Conservation (phyloP, 768 basidiomycete species). For the Boletus huronensis region DNA sequence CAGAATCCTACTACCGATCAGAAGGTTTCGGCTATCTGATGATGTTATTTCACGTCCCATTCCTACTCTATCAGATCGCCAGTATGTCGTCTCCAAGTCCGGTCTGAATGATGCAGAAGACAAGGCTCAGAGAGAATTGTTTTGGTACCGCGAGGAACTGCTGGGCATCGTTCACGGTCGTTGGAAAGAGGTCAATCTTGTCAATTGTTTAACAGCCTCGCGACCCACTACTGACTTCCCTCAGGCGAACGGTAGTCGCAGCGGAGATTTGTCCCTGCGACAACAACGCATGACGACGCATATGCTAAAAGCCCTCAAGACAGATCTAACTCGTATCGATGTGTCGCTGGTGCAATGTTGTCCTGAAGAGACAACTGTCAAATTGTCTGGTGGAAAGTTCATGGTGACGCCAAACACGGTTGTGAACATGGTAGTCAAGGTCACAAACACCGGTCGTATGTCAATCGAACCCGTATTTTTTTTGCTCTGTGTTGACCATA, state of each 20-base stretch:
- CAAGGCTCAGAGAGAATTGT: constrained; percentile 69
- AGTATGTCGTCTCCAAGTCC: constrained; percentile 84
- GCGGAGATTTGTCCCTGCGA: constrained; percentile 74
- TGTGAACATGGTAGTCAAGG: constrained; percentile 50
- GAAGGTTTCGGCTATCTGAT: constrained; percentile 60
- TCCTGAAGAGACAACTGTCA: constrained; percentile 14
- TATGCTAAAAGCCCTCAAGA: constrained; percentile 76
- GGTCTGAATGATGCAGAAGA: constrained; percentile 58
- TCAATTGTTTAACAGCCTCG: neutral
- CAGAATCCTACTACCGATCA: constrained; percentile 69
- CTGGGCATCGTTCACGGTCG: constrained; percentile 62
- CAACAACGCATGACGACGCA: constrained; percentile 70
- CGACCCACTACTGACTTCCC: constrained; percentile 1
- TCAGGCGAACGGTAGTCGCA: constrained; percentile 76
- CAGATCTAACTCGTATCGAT: constrained; percentile 59
- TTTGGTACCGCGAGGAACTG: constrained; percentile 95
- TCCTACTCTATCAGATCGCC: constrained; percentile 81
- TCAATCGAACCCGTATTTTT: constrained; percentile 5
- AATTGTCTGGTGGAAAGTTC: constrained; percentile 38
- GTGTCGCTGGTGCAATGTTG: constrained; percentile 45
- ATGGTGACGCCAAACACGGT: constrained; percentile 58
- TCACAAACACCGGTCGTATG: constrained; percentile 71
- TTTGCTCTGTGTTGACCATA: constrained; percentile 7
- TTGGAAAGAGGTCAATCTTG: constrained; percentile 76
- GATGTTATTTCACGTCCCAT: constrained; percentile 62